Conservation (phyloP, 768 basidiomycete species). For the Postia placenta region DNA sequence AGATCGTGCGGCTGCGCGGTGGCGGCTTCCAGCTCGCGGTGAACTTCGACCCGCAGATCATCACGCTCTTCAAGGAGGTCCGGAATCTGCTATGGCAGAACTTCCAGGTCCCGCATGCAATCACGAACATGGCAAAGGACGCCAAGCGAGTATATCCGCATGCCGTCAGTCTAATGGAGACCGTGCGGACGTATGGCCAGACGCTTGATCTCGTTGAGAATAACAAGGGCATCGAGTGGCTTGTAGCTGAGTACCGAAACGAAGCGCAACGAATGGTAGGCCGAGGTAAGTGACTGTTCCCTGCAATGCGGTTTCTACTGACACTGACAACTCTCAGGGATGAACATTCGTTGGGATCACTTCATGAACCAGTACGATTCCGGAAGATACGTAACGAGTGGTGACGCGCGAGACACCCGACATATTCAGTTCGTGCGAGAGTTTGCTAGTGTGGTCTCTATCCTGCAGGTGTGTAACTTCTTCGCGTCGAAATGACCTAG, state of each 20-base stretch:
- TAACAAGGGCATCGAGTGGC: slow-evolving; percentile 88
- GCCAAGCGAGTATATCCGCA: slow-evolving; percentile 98
- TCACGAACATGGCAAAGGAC: slow-evolving; percentile 96
- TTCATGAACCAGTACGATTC: slow-evolving; percentile 94
- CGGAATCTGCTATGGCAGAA: slow-evolving; percentile 93
- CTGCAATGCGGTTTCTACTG: neutral
- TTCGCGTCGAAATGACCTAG: neutral
- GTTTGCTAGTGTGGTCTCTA: slow-evolving; percentile 88
- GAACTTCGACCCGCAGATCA: slow-evolving; percentile 98
- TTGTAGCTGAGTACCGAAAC: slow-evolving; percentile 92
- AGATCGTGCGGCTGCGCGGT: slow-evolving; percentile 72
- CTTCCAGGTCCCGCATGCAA: slow-evolving; percentile 92
- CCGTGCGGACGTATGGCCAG: slow-evolving; percentile 96
- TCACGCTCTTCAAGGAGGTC: slow-evolving; percentile 98
- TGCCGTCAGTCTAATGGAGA: slow-evolving; percentile 98
- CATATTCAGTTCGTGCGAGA: slow-evolving; percentile 94
- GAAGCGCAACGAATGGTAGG: slow-evolving; percentile 91
- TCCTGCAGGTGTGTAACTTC: slow-evolving; percentile 60
- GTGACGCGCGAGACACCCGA: slow-evolving; percentile 79
- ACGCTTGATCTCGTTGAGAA: slow-evolving; percentile 86
- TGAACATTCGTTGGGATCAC: slow-evolving; percentile 95
- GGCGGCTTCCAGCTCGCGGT: slow-evolving; percentile 85
- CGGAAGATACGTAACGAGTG: slow-evolving; percentile 60
- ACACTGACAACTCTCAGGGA: slow-evolving; percentile 45
- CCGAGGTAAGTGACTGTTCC: slow-evolving; percentile 51